Conservation (phyloP, 139 green algal species). For the Chloropicon primus region DNA sequence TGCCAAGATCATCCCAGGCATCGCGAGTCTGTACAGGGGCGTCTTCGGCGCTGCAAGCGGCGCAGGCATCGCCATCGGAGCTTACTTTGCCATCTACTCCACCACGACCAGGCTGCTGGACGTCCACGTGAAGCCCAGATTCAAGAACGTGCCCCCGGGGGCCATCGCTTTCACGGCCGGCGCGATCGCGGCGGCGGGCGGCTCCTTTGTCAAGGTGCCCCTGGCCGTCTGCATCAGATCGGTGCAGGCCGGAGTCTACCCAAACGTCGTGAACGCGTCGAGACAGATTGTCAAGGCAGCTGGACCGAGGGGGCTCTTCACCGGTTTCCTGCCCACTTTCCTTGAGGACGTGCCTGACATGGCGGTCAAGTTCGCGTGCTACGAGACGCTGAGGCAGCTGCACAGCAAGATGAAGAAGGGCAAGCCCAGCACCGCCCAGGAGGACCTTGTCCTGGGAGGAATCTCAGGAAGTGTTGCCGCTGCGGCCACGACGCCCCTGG, state of each 20-base stretch:
- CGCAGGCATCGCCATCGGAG: conserved; percentile 83
- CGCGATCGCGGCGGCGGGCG: conserved; percentile 16
- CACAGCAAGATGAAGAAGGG: conserved; percentile 24
- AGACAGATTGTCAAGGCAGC: conserved; percentile 36
- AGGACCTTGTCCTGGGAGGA: conserved; percentile 68
- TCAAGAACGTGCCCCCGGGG: not conserved
- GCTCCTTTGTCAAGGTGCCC: conserved; percentile 42
- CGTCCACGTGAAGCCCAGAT: conserved; percentile 13
- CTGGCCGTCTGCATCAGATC: conserved; percentile 69
- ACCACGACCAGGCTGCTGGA: conserved; percentile 42
- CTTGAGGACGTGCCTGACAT: conserved; percentile 81
- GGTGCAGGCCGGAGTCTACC: conserved; percentile 68
- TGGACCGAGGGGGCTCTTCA: conserved; percentile 57
- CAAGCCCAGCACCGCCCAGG: conserved; percentile 12
- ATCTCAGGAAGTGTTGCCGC: conserved; percentile 54
- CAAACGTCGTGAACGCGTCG: conserved; percentile 47
- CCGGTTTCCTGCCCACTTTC: conserved; percentile 62
- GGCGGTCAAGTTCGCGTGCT: conserved; percentile 74
- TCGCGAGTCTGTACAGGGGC: conserved; percentile 61
- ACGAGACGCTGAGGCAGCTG: conserved; percentile 55
- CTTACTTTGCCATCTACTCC: conserved; percentile 86
- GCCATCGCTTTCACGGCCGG: conserved; percentile 40
- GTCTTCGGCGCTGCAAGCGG: conserved; percentile 74
- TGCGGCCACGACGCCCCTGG: conserved; percentile 68
- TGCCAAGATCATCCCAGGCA: not conserved